These are phyloP conservation scores for Gilbertella persicaria DNA, from an alignment of 371 early-diverging fungal genomes.

Conservation along the genomic window DNA sequence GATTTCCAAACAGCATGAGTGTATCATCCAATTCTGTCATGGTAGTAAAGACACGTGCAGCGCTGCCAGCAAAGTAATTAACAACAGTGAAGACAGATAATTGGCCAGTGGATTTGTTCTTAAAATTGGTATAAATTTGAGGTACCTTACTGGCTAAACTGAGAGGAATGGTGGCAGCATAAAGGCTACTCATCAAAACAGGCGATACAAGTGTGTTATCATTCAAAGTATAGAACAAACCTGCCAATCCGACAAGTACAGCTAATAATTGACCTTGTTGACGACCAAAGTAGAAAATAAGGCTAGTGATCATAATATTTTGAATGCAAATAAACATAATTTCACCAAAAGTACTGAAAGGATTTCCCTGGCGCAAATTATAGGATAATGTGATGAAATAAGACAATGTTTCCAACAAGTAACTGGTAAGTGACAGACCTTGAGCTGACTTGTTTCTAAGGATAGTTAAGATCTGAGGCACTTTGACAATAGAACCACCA, in stretches of 20 bases:
- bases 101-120: constrained; percentile 83
- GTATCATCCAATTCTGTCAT: constrained; percentile 85
- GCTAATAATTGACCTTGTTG: constrained; percentile 33
- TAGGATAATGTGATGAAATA: constrained; percentile 79
- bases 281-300: constrained; percentile 68
- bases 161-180: constrained; percentile 81
- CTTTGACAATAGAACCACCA: constrained; percentile 86
- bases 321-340: constrained; percentile 76
- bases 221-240: constrained; percentile 46
- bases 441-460: constrained; percentile 63
- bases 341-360: constrained; percentile 93
- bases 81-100: constrained; percentile 86
- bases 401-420: constrained; percentile 81
- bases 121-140: constrained; percentile 83
- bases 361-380: constrained; percentile 77
- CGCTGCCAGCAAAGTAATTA: constrained; percentile 82
- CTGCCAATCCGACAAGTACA: constrained; percentile 27
- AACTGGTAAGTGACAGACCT: constrained; percentile 79
- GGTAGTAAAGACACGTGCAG: constrained; percentile 92
- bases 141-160: constrained; percentile 82
- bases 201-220: constrained; percentile 31
- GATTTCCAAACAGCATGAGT: constrained; percentile 68
- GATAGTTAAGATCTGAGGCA: constrained; percentile 94
- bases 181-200: constrained; percentile 62
- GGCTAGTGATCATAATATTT: constrained; percentile 74